Percentiles rank a stretch among this genome's conserved stretches.
phyloP scores from a whole-genome alignment of 2,329 filamentous ascomycete genomes.

The Pseudogymnoascus sp. region DNA sequence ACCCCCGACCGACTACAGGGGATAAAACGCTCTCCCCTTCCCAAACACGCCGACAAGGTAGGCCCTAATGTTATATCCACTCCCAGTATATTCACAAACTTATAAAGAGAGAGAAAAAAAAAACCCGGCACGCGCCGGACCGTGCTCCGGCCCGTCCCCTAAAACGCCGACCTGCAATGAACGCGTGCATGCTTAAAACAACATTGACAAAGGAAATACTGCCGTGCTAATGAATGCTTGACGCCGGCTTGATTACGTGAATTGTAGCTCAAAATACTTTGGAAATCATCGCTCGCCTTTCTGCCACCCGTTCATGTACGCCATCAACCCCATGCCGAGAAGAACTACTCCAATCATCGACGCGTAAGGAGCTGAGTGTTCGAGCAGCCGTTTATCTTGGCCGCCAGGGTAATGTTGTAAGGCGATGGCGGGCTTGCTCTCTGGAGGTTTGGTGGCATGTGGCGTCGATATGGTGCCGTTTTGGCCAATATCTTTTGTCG shows the following conservation, averaged over 20 bases:
- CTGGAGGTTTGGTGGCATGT: slow-evolving; percentile 8
- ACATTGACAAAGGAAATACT: not conserved
- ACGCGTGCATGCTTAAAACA: slow-evolving; percentile 8
- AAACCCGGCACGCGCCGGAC: not conserved
- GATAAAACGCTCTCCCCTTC: not conserved
- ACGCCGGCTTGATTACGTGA: slow-evolving; percentile 2
- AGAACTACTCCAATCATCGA: slow-evolving; percentile 77
- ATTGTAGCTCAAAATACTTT: not conserved
- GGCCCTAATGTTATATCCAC: slow-evolving; percentile 6
- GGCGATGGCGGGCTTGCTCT: not conserved
- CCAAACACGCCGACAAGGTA: not conserved
- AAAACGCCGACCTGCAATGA: slow-evolving; percentile 5
- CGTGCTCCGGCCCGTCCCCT: slow-evolving; percentile 4
- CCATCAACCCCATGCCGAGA: slow-evolving; percentile 76
- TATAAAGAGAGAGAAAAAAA: not conserved
- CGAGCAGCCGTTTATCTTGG: slow-evolving; percentile 37
- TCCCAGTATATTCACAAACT: slow-evolving; percentile 4
- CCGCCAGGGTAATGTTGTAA: slow-evolving; percentile 26
- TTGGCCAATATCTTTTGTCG: not conserved
- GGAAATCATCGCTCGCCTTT: slow-evolving; percentile 24
- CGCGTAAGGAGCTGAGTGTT: slow-evolving; percentile 62
- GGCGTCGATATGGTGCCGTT: not conserved
- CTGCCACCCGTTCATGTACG: slow-evolving; percentile 78
- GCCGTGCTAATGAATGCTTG: slow-evolving; percentile 3
- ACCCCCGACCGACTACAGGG: not conserved